Evolutionary conservation across 257 asterid species (phyloP).

Genomic region (Solanum etuberosum): DNA sequence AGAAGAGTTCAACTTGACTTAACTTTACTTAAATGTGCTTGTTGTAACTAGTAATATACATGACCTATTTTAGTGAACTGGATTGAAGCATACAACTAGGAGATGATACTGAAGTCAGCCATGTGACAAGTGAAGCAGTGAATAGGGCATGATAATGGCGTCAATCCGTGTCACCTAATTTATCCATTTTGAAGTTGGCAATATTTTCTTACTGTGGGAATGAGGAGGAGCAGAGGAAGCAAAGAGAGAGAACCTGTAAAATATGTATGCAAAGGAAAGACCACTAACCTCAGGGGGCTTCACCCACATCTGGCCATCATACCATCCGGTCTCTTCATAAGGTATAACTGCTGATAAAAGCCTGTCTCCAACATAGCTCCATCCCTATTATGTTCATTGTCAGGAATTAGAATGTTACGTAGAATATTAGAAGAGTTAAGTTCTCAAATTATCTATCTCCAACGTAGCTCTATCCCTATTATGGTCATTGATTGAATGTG

Average conservation of each 20-base stretch:
- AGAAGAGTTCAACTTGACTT: neutral
- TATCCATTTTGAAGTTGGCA: neutral
- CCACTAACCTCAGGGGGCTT: constrained; percentile 81
- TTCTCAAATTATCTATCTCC: neutral
- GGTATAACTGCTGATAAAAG: constrained; percentile 85
- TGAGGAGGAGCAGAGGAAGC: neutral
- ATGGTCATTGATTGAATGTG: neutral
- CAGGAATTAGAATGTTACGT: neutral
- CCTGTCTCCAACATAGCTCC: constrained; percentile 91
- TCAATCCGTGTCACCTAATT: neutral
- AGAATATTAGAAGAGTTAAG: neutral
- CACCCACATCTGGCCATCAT: constrained; percentile 96
- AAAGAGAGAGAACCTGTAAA: neutral
- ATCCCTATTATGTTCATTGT: constrained; percentile 31
- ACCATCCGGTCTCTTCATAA: constrained; percentile 91
- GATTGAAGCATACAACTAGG: neutral
- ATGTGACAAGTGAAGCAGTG: neutral
- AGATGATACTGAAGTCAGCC: neutral
- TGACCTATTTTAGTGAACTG: neutral
- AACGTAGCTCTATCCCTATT: neutral
- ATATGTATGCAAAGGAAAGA: neutral
- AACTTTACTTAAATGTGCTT: neutral
- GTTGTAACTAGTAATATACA: neutral
- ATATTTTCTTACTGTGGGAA: neutral
- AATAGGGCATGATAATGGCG: neutral